These are phyloP conservation scores for Colletotrichum brevisporum DNA, from an alignment of 2,329 filamentous ascomycete species.

Conservation along the genomic window DNA sequence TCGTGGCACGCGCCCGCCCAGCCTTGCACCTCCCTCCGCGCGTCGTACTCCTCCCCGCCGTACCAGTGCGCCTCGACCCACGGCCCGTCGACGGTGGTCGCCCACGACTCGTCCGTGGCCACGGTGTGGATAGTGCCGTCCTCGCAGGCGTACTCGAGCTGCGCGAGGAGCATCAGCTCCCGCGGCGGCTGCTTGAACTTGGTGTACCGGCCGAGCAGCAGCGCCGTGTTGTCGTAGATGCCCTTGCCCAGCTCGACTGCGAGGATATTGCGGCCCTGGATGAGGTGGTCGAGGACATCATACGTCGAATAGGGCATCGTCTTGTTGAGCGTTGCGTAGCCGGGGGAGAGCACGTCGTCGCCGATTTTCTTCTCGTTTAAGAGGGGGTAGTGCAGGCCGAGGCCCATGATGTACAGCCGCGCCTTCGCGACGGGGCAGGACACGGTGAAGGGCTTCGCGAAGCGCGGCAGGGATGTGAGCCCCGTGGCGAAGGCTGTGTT, in stretches of 20 bases:
- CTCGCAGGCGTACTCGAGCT: conserved; percentile 39
- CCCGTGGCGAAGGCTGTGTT: conserved; percentile 17
- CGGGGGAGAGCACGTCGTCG: conserved; percentile 8
- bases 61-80: conserved; percentile 36
- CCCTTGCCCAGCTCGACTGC: conserved; percentile 36
- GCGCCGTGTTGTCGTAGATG: conserved; percentile 31
- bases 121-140: conserved; percentile 1
- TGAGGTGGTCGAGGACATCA: conserved; percentile 25
- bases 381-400: conserved; percentile 29
- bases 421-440: conserved; percentile 16
- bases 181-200: conserved; percentile 31
- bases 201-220: conserved; percentile 31
- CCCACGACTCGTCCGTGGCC: conserved; percentile 23
- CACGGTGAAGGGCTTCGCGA: conserved; percentile 27
- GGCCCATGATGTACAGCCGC: conserved; percentile 33
- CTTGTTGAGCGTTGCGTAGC: conserved; percentile 25
- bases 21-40: conserved; percentile 19
- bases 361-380: conserved; percentile 29
- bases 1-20: conserved; percentile 18
- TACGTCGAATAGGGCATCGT: conserved; percentile 38
- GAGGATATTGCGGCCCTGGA: conserved; percentile 32
- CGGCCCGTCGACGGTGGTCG: conserved; percentile 31
- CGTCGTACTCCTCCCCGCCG: conserved; percentile 39
- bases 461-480: conserved; percentile 13
- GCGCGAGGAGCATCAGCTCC: conserved; percentile 34